Percentiles rank a stretch among this genome's conserved stretches.
Conservation (phyloP, 768 basidiomycete species). For the Fomitopsis pulvina region DNA sequence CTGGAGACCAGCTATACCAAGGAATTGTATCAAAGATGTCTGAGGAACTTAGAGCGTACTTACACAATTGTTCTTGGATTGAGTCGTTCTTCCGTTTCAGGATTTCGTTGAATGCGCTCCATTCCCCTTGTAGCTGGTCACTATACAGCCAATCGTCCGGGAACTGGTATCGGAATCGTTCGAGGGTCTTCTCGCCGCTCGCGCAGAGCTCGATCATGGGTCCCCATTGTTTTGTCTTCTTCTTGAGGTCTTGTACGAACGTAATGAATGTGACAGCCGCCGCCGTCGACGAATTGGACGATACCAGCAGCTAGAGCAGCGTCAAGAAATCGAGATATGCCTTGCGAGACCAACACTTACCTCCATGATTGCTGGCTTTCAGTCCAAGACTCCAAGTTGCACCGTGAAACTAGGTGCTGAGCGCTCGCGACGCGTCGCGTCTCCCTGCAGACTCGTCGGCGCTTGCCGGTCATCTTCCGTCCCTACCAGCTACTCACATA, state of each 20-base stretch:
- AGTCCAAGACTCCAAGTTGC: conserved; percentile 9
- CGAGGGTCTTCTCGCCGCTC: conserved; percentile 93
- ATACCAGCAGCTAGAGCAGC: conserved; percentile 39
- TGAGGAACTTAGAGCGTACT: conserved; percentile 12
- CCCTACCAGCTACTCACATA: background rate
- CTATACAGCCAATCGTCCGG: conserved; percentile 97
- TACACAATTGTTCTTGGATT: conserved; percentile 96
- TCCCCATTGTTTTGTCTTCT: conserved; percentile 93
- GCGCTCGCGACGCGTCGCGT: conserved; percentile 20
- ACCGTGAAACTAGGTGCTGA: conserved; percentile 10
- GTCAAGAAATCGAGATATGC: background rate
- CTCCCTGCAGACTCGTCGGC: conserved; percentile 9
- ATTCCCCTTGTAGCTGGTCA: conserved; percentile 95
- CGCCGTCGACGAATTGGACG: conserved; percentile 88
- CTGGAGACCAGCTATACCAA: conserved; percentile 78
- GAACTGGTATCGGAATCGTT: conserved; percentile 95
- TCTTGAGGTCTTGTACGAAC: conserved; percentile 98
- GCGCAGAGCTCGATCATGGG: conserved; percentile 94
- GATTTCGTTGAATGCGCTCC: conserved; percentile 98
- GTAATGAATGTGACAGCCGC: conserved; percentile 99
- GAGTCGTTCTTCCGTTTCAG: conserved; percentile 96
- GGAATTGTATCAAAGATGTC: background rate
- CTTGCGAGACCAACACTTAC: conserved; percentile 11
- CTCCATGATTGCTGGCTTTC: conserved; percentile 25
- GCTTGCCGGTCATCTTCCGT: conserved; percentile 14